These are phyloP conservation scores for Pseudocercospora fuligena DNA, from an alignment of 2,329 filamentous ascomycete genomes.

Conservation along the genomic window DNA sequence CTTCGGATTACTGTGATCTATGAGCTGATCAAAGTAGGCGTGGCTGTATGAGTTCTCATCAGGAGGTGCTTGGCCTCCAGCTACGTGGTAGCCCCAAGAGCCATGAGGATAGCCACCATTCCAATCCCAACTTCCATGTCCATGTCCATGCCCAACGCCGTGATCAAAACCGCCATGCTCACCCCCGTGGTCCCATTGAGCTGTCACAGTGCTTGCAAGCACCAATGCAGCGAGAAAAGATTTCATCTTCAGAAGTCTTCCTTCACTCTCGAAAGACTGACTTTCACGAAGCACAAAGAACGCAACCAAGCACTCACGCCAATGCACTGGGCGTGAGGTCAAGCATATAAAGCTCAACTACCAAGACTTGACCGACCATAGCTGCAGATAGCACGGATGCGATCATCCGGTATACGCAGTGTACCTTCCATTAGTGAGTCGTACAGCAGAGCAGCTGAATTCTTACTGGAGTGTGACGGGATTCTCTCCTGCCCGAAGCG, in stretches of 20 bases:
- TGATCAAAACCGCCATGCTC: constrained; percentile 5
- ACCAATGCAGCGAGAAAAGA: background rate
- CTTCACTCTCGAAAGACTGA: background rate
- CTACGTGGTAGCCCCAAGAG: constrained; percentile 17
- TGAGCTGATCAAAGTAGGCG: constrained; percentile 58
- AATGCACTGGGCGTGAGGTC: background rate
- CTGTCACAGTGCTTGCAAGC: background rate
- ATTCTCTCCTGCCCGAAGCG: background rate
- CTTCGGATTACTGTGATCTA: constrained; percentile 63
- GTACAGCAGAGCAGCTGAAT: background rate
- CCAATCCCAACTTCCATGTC: constrained; percentile 19
- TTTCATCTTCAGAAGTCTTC: background rate
- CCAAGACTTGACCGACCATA: background rate
- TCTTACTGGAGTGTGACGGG: background rate
- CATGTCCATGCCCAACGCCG: constrained; percentile 7
- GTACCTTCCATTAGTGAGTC: background rate
- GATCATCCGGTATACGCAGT: background rate
- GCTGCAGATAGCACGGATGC: constrained; percentile 8
- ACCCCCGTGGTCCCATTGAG: constrained; percentile 11
- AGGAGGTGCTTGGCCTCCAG: constrained; percentile 16
- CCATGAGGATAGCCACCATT: constrained; percentile 21
- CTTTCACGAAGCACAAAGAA: background rate
- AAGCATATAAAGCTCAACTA: constrained; percentile 1
- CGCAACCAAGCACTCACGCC: background rate
- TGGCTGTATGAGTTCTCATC: constrained; percentile 23